Conservation (phyloP, 2,329 filamentous ascomycete genomes). For the Paraphoma chrysanthemicola region DNA sequence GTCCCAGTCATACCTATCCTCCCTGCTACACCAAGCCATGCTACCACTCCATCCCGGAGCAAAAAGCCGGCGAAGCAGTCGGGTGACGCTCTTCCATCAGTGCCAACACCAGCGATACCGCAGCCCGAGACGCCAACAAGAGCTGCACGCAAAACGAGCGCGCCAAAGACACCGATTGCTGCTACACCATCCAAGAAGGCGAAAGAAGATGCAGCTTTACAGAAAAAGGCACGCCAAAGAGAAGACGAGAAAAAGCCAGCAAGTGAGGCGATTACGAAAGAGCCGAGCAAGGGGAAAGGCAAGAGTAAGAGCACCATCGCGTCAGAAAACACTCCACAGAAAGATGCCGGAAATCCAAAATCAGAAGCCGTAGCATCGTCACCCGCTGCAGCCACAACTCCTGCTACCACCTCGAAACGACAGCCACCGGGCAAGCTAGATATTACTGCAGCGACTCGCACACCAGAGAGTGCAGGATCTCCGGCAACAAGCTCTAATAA, state of each 20-base stretch:
- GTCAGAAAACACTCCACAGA: conserved; percentile 19
- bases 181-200: conserved; percentile 19
- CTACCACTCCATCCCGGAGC: conserved; percentile 30
- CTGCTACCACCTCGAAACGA: conserved; percentile 34
- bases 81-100: conserved; percentile 3
- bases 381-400: conserved; percentile 11
- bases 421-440: conserved; percentile 57
- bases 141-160: conserved; percentile 12
- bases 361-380: conserved; percentile 4
- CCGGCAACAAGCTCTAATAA: conserved; percentile 22
- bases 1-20: conserved; percentile 52
- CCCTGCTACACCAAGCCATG: conserved; percentile 45
- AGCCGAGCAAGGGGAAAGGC: conserved; percentile 25
- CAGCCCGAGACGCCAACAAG: conserved; percentile 32
- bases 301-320: conserved; percentile 23
- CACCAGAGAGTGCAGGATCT: conserved; percentile 25
- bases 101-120: conserved; percentile 4
- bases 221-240: conserved; percentile 9
- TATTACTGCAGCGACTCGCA: conserved; percentile 50
- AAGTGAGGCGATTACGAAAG: conserved; percentile 21
- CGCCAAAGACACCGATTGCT: conserved; percentile 14
- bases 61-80: conserved; percentile 33
- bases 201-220: conserved; percentile 7
- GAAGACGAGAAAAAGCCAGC: conserved; percentile 26
- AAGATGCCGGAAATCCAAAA: conserved; percentile 9